These are phyloP conservation scores for Hyaloscypha variabilis DNA, from an alignment of 495 filamentous ascomycete genomes.

Conservation along the genomic window DNA sequence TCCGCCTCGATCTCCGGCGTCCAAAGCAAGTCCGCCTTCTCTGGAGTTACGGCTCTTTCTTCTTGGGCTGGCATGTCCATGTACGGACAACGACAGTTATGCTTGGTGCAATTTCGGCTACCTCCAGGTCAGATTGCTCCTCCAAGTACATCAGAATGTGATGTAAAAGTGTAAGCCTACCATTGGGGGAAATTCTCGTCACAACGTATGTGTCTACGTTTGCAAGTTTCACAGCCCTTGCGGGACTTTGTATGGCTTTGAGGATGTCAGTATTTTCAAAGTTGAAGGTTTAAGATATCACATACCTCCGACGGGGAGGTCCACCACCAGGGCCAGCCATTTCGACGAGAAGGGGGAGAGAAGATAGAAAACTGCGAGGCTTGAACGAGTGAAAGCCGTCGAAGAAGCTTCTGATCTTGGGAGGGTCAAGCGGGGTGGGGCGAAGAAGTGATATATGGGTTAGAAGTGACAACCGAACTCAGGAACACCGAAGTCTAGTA, in stretches of 20 bases:
- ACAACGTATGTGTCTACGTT: slow-evolving; percentile 95
- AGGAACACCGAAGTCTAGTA: slow-evolving; percentile 22
- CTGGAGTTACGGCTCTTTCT: slow-evolving; percentile 65
- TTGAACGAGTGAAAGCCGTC: slow-evolving; percentile 35
- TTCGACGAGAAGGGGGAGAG: slow-evolving; percentile 31
- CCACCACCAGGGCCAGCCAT: slow-evolving; percentile 77
- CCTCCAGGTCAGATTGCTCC: slow-evolving; percentile 33
- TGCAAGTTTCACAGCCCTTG: slow-evolving; percentile 97
- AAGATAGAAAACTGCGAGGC: slow-evolving; percentile 27
- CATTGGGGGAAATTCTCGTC: slow-evolving; percentile 98
- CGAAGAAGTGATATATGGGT: slow-evolving; percentile 1
- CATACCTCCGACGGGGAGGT: slow-evolving; percentile 65
- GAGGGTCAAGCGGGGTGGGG: slow-evolving; percentile 6
- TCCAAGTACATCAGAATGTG: slow-evolving; percentile 2
- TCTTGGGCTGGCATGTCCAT: slow-evolving; percentile 75
- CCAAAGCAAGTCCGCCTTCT: slow-evolving; percentile 65
- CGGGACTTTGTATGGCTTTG: slow-evolving; percentile 94
- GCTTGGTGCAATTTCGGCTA: slow-evolving; percentile 97
- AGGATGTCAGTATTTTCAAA: slow-evolving; percentile 25
- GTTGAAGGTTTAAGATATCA: slow-evolving; percentile 29
- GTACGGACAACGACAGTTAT: slow-evolving; percentile 97
- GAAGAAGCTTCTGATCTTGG: slow-evolving; percentile 26
- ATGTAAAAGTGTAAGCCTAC: slow-evolving; percentile 48
- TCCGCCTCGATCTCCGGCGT: slow-evolving; percentile 36
- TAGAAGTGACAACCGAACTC: slow-evolving; percentile 18